Evolutionary conservation across 805 yeast genomes (phyloP).

Genomic region (Cyberlindnera euphorbiiphila): DNA sequence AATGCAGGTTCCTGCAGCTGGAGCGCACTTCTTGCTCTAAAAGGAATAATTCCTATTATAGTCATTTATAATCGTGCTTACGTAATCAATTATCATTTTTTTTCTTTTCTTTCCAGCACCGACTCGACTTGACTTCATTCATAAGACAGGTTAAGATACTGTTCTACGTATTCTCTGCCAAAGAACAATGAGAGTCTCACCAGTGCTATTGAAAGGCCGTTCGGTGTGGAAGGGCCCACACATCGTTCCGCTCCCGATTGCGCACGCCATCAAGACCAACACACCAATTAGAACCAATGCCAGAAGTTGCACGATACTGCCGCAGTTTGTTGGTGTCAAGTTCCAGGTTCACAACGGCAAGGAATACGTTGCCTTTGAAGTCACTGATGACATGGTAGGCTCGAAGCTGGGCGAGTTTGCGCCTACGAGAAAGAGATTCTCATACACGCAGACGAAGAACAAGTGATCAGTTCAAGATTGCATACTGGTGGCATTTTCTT

Average conservation of each 20-base stretch:
- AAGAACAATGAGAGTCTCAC: slow-evolving; percentile 41
- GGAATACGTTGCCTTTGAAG: slow-evolving; percentile 82
- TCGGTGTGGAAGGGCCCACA: slow-evolving; percentile 80
- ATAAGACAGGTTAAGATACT: background rate
- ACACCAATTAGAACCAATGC: slow-evolving; percentile 95
- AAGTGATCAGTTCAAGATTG: too few relatives aligned
- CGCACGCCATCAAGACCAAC: slow-evolving; percentile 73
- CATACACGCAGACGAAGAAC: slow-evolving; percentile 75
- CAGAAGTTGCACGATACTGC: slow-evolving; percentile 88
- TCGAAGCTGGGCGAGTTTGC: slow-evolving; percentile 93
- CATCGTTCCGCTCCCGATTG: slow-evolving; percentile 91
- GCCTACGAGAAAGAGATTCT: slow-evolving; percentile 85
- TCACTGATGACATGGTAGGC: slow-evolving; percentile 96
- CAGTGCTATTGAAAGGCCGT: slow-evolving; percentile 40
- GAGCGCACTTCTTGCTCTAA: too few relatives aligned
- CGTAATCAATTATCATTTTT: too few relatives aligned
- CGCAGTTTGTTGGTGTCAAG: slow-evolving; percentile 91
- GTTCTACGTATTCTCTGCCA: too few relatives aligned
- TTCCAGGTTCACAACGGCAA: slow-evolving; percentile 97
- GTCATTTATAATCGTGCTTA: too few relatives aligned
- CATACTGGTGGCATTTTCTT: background rate
- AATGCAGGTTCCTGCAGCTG: too few relatives aligned
- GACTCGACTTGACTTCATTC: too few relatives aligned
- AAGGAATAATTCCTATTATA: too few relatives aligned
- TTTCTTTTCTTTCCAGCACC: too few relatives aligned